Base-by-base conservation (phyloP, 345 rosid species). In the Boechera retrofracta region DNA sequence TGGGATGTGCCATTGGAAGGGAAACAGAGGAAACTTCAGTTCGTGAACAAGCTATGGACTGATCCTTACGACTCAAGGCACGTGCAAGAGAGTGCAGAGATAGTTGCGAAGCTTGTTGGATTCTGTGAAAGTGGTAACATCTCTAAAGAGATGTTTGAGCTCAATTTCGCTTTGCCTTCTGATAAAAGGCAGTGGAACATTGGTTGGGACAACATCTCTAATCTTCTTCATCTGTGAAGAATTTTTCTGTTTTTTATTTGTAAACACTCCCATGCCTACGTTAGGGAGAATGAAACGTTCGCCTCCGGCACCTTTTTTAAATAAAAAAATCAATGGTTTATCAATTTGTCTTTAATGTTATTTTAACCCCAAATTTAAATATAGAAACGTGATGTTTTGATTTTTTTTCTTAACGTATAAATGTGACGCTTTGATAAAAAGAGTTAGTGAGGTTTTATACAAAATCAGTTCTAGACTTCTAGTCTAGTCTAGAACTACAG, bases 111-210 rank as follows among this genome's bases (percentile, higher is more conserved):
- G 83, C 93, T 96, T 31, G 98, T 96, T 28, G 98, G 99, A 55
- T 89, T 93, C 81, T 83, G 91, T 21, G 97, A 87, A 81, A 85
- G 91, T 18, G 98, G 95, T 6, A 89, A 89, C 80, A 83, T 96
- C 75, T 86, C 99, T 8, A 96, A 93, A 81, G 98, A 93, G 87
- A 96, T 96, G 99, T 96, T 96, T 76, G 98, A 96, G 82, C 99
- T 96, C 77, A 96, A 96, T 71, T 91, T 96, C 66, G 95, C 92
- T 0, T 77, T 89, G 42, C 98, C 99, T 49, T 62, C 90, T 0
- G 99, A 91, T 51, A 96, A 82, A 82, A 91, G 97, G 73, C 85
- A 94, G 1, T 93, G 99, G 99, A 82, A 85, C 45, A 88, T 85
- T 83, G 97, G 93, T 36, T 96, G 99, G 99, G 89, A 96, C 83